Conservation (phyloP, 208 protist genomes). For the Acanthamoeba castellanii region DNA sequence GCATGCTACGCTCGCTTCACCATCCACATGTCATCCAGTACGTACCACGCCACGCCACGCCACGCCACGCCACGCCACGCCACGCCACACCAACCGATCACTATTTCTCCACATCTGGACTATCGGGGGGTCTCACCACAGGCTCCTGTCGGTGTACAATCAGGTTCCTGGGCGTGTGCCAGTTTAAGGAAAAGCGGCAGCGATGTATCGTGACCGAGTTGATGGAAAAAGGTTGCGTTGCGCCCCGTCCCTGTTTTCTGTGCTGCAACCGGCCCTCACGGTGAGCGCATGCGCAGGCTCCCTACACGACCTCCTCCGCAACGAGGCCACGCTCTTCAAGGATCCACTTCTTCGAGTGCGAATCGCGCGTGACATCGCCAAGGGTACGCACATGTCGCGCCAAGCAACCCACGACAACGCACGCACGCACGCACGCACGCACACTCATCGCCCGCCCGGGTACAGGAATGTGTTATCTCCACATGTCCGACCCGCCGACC, state of each 20-base stretch:
- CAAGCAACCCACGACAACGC: neutral
- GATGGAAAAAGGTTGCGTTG: neutral
- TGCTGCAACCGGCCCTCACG: neutral
- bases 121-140: too few relatives aligned
- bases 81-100: neutral
- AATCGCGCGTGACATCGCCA: constrained; percentile 80
- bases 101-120: neutral
- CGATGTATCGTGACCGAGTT: constrained; percentile 64
- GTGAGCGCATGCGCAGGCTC: neutral
- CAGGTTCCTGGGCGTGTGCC: constrained; percentile 44
- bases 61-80: neutral
- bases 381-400: neutral
- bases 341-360: constrained; percentile 58
- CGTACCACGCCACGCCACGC: neutral
- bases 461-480: constrained; percentile 79
- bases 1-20: constrained; percentile 46
- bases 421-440: too few relatives aligned
- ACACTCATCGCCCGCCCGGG: neutral
- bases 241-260: neutral
- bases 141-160: neutral
- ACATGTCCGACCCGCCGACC: constrained; percentile 77
- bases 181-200: constrained; percentile 7
- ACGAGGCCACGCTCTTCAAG: neutral
- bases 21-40: constrained; percentile 40
- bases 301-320: constrained; percentile 21